A percentile compares a stretch with the other conserved stretches of the same genome.
phyloP scores from a whole-genome alignment of 306 rosid genomes.

The Spatholobus suberectus region DNA sequence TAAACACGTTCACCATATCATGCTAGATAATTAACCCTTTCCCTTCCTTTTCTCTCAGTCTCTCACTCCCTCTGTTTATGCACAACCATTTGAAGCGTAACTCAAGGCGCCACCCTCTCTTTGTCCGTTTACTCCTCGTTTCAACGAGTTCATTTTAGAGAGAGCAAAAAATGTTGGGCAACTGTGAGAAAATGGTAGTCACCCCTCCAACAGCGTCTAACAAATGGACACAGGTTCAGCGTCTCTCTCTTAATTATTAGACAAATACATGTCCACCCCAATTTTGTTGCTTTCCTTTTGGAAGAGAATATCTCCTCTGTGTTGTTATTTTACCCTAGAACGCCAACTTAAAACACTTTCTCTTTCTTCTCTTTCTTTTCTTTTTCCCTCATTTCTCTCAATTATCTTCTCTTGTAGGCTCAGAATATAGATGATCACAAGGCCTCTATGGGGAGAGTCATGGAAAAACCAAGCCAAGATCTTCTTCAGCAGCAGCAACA shows the following conservation, averaged over 20 bases:
- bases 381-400: neutral
- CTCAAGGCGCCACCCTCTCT: slow-evolving; percentile 68
- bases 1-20: slow-evolving; percentile 33
- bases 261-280: slow-evolving; percentile 70
- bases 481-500: slow-evolving; percentile 60
- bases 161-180: slow-evolving; percentile 53
- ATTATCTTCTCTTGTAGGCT: slow-evolving; percentile 32
- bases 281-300: slow-evolving; percentile 91
- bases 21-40: slow-evolving; percentile 13
- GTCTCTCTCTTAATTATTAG: slow-evolving; percentile 76
- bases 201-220: slow-evolving; percentile 57
- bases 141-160: slow-evolving; percentile 46
- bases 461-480: slow-evolving; percentile 75
- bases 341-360: slow-evolving; percentile 46
- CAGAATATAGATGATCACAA: slow-evolving; percentile 63
- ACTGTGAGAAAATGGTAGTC: slow-evolving; percentile 70
- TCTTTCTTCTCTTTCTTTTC: neutral
- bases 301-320: slow-evolving; percentile 77
- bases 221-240: slow-evolving; percentile 88
- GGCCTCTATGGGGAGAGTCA: slow-evolving; percentile 55
- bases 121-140: slow-evolving; percentile 55
- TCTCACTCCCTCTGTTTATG: neutral
- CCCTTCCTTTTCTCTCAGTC: neutral
- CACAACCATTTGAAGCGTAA: neutral
- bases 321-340: slow-evolving; percentile 62